These are phyloP conservation scores for Fragilaria radians DNA, from an alignment of 108 stramenopile genomes.

Conservation along the genomic window DNA sequence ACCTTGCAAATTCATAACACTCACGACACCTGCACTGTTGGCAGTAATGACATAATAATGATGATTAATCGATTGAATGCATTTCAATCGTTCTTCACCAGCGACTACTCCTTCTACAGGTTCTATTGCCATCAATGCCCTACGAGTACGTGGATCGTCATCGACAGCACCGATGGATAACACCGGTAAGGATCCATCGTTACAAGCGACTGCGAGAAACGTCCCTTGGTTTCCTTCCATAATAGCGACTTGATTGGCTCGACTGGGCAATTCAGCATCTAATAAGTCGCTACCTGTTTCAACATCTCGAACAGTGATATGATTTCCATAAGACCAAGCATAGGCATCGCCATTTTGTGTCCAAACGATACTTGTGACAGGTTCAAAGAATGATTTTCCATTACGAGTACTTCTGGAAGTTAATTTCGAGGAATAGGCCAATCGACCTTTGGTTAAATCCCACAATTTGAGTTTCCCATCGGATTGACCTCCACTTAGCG, in stretches of 20 bases:
- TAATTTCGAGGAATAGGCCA: slow-evolving; percentile 69
- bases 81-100: slow-evolving; percentile 83
- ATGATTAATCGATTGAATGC: slow-evolving; percentile 50
- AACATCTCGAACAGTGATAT: slow-evolving; percentile 74
- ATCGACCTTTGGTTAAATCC: slow-evolving; percentile 84
- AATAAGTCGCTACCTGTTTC: slow-evolving; percentile 66
- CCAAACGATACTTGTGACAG: slow-evolving; percentile 62
- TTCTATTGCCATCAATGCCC: slow-evolving; percentile 88
- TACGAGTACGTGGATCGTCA: slow-evolving; percentile 36
- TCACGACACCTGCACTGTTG: slow-evolving; percentile 78
- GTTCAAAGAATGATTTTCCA: slow-evolving; percentile 39
- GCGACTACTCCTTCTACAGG: slow-evolving; percentile 71
- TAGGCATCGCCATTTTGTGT: slow-evolving; percentile 59
- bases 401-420: slow-evolving; percentile 19
- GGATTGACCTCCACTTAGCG: slow-evolving; percentile 54
- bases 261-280: slow-evolving; percentile 67
- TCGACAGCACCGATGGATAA: slow-evolving; percentile 54
- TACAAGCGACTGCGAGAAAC: slow-evolving; percentile 82
- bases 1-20: slow-evolving; percentile 77
- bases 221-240: slow-evolving; percentile 49
- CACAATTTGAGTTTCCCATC: slow-evolving; percentile 82
- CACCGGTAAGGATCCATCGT: slow-evolving; percentile 86
- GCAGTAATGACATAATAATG: slow-evolving; percentile 74
- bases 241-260: slow-evolving; percentile 70
- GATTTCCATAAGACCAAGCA: slow-evolving; percentile 57